Evolutionary conservation across 108 stramenopile genomes (phyloP), one percentile per base, ranked within the genome.

Genomic region (Conticribra weissflogii): DNA sequence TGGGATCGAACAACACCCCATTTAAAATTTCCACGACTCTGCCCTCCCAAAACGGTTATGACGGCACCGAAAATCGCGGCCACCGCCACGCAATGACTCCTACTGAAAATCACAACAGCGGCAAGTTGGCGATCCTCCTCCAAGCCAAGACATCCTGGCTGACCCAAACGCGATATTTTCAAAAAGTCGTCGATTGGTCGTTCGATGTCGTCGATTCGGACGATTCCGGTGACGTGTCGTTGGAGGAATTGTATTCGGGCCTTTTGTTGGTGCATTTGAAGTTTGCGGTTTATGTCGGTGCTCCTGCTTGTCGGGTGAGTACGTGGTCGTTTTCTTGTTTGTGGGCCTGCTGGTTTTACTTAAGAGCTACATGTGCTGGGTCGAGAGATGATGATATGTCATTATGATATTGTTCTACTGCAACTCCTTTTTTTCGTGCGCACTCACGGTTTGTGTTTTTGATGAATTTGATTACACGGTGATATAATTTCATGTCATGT

Each of bases 251-350:
- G 54, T 91, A 94, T 68, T 52, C 85, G 2, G 92, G 89, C 18
- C 50, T 94, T 54, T 57, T 94, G 15, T 64, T 89, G 58, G 86
- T 94, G 74, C 92, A 94, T 72, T 76, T 94, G 54, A 86, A 89
- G 28, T 53, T 89, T 54, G 92, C 86, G 8, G 68, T 68, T n/a
- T 91, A 88, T 70, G 85, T 82, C 14, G 92, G 92, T 16, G 81
- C 92, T 19, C 85, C 92, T 2, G 92, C 92, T 44, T 91, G 92
- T 63, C 78, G 78, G 80, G 85, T 85, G 34, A 44, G 84, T 72
- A 5, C 16, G 18, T 54, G 36, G 7, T 56, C 14, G 0, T 33
- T 27, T 34, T 45, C 49, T 63, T n/a, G 47, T 12, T 68, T 19
- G 34, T 36, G 55, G 28, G 66, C 60, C 34, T 18, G 1, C 18